A percentile compares a stretch with the other conserved stretches of the same genome.
Conservation (phyloP, 2,329 filamentous ascomycete species). For the Celoporthe dispersa region DNA sequence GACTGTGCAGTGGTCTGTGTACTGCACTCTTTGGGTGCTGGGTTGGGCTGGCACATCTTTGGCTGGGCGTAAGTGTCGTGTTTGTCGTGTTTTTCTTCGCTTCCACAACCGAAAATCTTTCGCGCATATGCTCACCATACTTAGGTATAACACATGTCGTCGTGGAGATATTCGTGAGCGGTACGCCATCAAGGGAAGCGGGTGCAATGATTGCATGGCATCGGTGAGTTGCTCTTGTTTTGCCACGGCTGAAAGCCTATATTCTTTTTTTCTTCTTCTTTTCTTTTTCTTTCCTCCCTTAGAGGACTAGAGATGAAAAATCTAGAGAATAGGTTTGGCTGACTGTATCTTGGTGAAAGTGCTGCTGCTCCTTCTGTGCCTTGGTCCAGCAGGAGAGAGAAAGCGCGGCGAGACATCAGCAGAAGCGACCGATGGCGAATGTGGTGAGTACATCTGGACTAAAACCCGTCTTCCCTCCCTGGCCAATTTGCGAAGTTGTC, state of each 20-base stretch:
- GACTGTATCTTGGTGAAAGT: not conserved
- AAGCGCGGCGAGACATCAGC: conserved; percentile 6
- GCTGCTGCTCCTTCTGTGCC: conserved; percentile 24
- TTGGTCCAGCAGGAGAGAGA: conserved; percentile 28
- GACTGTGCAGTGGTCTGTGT: conserved; percentile 22
- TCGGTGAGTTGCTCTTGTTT: conserved; percentile 12
- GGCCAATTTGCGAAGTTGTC: not conserved
- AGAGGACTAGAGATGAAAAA: not conserved
- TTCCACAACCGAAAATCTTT: not conserved
- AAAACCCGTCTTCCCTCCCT: not conserved
- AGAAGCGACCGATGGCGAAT: not conserved
- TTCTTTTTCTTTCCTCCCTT: not conserved
- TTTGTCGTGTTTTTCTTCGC: not conserved
- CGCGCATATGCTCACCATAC: conserved; percentile 7
- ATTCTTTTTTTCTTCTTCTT: not conserved
- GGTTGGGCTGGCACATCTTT: conserved; percentile 8
- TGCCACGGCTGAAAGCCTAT: not conserved
- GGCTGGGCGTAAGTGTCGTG: conserved; percentile 18
- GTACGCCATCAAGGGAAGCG: conserved; percentile 15
- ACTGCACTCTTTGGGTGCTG: conserved; percentile 18
- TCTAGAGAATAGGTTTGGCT: not conserved
- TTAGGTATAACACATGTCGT: conserved; percentile 12
- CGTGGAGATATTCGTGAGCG: conserved; percentile 22
- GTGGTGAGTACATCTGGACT: conserved; percentile 8
- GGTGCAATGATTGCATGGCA: conserved; percentile 21